Evolutionary conservation across 306 rosid species (phyloP).

Genomic region (Dryas alaskensis): DNA sequence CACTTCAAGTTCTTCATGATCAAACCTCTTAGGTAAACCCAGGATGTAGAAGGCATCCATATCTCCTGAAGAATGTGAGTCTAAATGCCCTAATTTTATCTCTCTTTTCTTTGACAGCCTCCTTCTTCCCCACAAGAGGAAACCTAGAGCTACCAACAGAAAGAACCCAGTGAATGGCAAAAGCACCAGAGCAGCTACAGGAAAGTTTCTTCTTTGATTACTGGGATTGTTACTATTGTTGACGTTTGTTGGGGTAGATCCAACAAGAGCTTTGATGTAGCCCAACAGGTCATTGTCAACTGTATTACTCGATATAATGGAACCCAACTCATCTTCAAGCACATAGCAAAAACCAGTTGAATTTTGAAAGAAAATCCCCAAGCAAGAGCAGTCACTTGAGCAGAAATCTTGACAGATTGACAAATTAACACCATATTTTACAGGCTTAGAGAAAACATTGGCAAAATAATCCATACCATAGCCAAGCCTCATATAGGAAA

Average conservation of each 20-base stretch:
- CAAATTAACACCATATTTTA: slow-evolving; percentile 39
- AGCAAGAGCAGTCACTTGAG: slow-evolving; percentile 71
- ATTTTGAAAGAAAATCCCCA: slow-evolving; percentile 59
- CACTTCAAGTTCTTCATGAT: slow-evolving; percentile 59
- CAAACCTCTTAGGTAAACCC: slow-evolving; percentile 86
- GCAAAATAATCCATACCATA: slow-evolving; percentile 51
- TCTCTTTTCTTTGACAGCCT: slow-evolving; percentile 33
- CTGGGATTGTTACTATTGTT: neutral
- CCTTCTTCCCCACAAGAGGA: slow-evolving; percentile 54
- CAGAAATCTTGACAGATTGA: slow-evolving; percentile 61
- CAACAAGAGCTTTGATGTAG: slow-evolving; percentile 48
- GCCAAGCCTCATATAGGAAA: slow-evolving; percentile 61
- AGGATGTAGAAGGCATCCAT: slow-evolving; percentile 69
- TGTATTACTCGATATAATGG: slow-evolving; percentile 39
- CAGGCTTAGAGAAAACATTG: slow-evolving; percentile 44
- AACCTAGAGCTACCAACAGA: slow-evolving; percentile 44
- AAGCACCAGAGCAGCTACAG: slow-evolving; percentile 55
- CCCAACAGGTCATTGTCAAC: slow-evolving; percentile 41
- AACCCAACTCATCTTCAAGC: slow-evolving; percentile 62
- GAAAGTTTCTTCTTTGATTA: slow-evolving; percentile 38
- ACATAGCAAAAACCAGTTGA: slow-evolving; percentile 67
- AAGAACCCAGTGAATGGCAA: slow-evolving; percentile 53
- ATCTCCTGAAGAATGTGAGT: slow-evolving; percentile 54
- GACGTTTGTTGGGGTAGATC: slow-evolving; percentile 13
- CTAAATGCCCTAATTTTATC: slow-evolving; percentile 39